phyloP scores from a whole-genome alignment of 805 yeast species.

The Candida ipomoeae region DNA sequence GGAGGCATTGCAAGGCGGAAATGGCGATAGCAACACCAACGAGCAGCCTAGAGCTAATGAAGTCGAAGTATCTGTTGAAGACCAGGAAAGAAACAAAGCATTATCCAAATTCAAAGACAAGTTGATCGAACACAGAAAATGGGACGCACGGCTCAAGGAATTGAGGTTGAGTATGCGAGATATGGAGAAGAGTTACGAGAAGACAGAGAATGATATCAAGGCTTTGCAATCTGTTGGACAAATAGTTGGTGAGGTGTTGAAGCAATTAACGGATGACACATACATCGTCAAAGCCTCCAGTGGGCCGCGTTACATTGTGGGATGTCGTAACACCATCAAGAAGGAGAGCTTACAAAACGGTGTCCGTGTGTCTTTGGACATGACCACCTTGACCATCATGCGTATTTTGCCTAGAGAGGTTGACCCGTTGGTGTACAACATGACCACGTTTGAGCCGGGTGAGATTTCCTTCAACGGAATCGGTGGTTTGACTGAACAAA shows the following conservation, averaged over 20 bases:
- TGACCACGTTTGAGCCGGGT: constrained; percentile 98
- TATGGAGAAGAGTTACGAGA: constrained; percentile 76
- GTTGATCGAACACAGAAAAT: constrained; percentile 86
- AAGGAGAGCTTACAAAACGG: constrained; percentile 84
- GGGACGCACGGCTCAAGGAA: constrained; percentile 87
- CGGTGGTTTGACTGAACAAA: constrained; percentile 95
- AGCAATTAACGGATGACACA: constrained; percentile 90
- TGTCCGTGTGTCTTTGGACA: constrained; percentile 92
- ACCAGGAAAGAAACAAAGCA: constrained; percentile 75
- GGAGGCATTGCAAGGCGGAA: constrained; percentile 53
- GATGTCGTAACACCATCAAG: constrained; percentile 90
- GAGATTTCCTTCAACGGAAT: constrained; percentile 91
- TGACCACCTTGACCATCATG: constrained; percentile 97
- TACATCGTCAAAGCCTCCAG: constrained; percentile 94
- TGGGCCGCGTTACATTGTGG: constrained; percentile 97
- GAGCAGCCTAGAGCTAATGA: constrained; percentile 19
- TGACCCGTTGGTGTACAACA: constrained; percentile 95
- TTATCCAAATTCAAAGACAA: constrained; percentile 75
- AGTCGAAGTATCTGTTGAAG: constrained; percentile 33
- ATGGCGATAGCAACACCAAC: constrained; percentile 14
- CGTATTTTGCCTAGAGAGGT: constrained; percentile 96
- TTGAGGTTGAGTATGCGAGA: constrained; percentile 79
- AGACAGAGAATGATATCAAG: constrained; percentile 95
- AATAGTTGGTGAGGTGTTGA: constrained; percentile 93
- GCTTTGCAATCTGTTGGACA: constrained; percentile 97